Base-by-base conservation (phyloP, 371 early-diverging fungal genomes). In the Coemansia sp. region DNA sequence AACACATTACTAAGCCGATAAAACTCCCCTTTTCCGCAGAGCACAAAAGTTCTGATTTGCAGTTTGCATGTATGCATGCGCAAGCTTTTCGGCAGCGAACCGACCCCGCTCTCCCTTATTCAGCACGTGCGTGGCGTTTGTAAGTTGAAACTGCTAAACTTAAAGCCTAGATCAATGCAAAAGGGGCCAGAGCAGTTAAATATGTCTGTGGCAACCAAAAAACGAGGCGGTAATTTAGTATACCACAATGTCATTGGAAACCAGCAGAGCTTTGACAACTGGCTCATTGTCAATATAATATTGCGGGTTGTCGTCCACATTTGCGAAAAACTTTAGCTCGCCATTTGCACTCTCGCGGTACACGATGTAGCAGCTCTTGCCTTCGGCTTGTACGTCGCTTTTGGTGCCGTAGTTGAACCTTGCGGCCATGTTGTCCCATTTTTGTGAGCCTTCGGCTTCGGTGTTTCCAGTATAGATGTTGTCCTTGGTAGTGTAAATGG, bases 131-230 rank as follows among this genome's bases (percentile, higher is more conserved):
- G 33, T 33, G 0, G 33, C 33, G 33, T 33, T 33, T 33, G 6
- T 7, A 7, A 33, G 33, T 33, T 33, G 33, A 33, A 33, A 26
- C 33, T 33, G 33, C 9, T 9, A 33, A 33, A 33, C 33, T 33
- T 7, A 33, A 33, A 33, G 33, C 9, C 33, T 33, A 33, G 33
- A 33, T 33, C 33, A 33, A 33, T 33, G 33, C 33, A 33, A 33
- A 33, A 33, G 33, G 33, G 33, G 33, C 33, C 33, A 33, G 21
- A 83, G 94, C 67, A 89, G 91, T 37, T 42, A 42, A 42, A 42
- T 42, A 42, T 42, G 3, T 14, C 42, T 4, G 42, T 42, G 42
- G 42, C 16, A 33, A 8, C 33, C 33, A 33, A 33, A 33, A 33
- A 33, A 33, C 33, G 33, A 33, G 33, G 33, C 33, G 33, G 33